These are phyloP conservation scores for Fraxinus baroniana DNA, from an alignment of 305 asterid genomes.

Conservation along the genomic window DNA sequence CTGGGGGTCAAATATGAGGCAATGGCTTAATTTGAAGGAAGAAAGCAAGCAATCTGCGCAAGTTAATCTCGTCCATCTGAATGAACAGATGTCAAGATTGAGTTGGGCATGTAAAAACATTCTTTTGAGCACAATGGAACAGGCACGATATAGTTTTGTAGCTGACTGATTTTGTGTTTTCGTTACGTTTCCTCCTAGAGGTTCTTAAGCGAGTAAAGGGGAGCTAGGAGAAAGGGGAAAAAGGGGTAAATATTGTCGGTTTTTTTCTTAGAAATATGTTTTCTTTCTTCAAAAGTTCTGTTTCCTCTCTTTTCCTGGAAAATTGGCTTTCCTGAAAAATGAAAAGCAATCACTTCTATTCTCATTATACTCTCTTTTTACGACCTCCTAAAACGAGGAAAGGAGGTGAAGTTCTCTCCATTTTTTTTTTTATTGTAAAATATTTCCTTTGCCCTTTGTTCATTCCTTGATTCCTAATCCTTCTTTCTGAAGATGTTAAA, in stretches of 20 bases:
- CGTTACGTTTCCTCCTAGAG: neutral
- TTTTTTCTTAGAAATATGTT: neutral
- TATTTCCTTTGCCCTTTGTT: neutral
- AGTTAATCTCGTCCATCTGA: conserved; percentile 30
- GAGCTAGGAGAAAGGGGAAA: neutral
- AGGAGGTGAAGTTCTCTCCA: no score
- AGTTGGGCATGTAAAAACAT: conserved; percentile 79
- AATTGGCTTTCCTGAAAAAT: neutral
- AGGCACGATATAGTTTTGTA: conserved; percentile 59
- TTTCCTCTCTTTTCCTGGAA: neutral
- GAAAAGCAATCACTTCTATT: neutral
- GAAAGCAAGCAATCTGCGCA: conserved; percentile 55
- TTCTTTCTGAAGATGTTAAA: neutral
- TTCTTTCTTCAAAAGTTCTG: neutral
- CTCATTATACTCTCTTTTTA: no score
- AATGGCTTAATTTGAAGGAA: conserved; percentile 61
- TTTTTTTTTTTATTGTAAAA: neutral
- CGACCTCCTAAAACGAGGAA: no score
- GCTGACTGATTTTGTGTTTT: conserved; percentile 31
- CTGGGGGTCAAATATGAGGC: conserved; percentile 28
- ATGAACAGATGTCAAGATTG: conserved; percentile 47
- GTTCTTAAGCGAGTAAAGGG: neutral
- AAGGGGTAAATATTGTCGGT: neutral
- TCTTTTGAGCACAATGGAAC: conserved; percentile 71
- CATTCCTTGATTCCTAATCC: neutral